Evolutionary conservation across 1,284 basidiomycete species (phyloP), one percentile per base, ranked within the genome.

Genomic region (Cerrena zonata): DNA sequence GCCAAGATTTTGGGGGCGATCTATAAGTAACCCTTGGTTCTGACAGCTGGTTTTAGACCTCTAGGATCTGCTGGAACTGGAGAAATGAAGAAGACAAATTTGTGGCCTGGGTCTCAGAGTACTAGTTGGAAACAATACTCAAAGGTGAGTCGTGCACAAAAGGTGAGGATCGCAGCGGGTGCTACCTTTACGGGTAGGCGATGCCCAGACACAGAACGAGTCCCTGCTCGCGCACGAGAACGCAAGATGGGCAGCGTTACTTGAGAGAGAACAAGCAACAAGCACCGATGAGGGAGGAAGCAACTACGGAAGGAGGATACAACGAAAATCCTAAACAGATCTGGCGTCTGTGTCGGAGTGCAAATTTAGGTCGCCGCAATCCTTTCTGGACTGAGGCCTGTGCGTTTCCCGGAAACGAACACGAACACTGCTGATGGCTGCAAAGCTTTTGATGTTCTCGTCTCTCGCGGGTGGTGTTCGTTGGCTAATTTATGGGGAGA

Each of bases 241-340:
- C 15, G 30, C 30, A 34, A 34, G 30, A 7, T 19, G 18, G 4
- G 18, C 11, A n/a, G 25, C 43, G 53, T 4, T 15, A 27, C 19
- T 5, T 19, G 49, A 40, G 48, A 51, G 51, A 53, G n/a, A n/a
- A n/a, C n/a, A n/a, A n/a, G n/a, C n/a, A 50, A 57, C 53, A 53
- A 57, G 7, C n/a, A 23, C 41, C 21, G 41, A 23, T 13, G 39
- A 42, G 41, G 41, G 24, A 22, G 53, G 56, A 57, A 47, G 50
- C 49, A 49, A 36, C 53, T 37, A 41, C n/a, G 45, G 52, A 54
- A 55, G 51, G 53, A 53, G 51, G 56, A 47, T 48, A 30, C 36
- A 45, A 37, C 52, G 48, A 40, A 55, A 57, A 52, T 53, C 53
- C 51, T 45, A 55, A 57, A 55, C 53, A 52, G 53, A 55, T 57